phyloP scores from a whole-genome alignment of 73 alveolate species.

The Durusdinium trenchii region DNA sequence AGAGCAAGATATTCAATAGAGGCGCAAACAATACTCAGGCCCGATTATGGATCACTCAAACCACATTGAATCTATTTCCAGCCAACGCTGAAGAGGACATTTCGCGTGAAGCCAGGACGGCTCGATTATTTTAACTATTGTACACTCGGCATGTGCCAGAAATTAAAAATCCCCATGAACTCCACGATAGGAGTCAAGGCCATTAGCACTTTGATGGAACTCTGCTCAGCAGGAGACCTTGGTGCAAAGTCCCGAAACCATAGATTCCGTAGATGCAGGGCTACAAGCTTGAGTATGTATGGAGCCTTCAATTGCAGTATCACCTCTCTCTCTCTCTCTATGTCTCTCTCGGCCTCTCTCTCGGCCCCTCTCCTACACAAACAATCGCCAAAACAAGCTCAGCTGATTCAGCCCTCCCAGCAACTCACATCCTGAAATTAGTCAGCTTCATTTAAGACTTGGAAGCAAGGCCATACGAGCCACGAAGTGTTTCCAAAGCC shows the following conservation, averaged over 20 bases:
- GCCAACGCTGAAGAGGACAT: no score
- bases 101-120: no score
- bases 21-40: no score
- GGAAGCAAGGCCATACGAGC: slow-evolving; percentile 69
- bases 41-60: no score
- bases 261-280: background rate
- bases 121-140: no score
- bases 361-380: background rate
- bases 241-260: background rate
- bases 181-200: no score
- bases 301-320: background rate
- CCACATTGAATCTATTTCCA: no score
- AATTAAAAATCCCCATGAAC: no score
- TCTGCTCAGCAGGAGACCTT: slow-evolving; percentile 89
- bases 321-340: background rate
- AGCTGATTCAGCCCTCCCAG: no score
- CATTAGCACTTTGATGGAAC: no score
- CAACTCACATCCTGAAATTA: background rate
- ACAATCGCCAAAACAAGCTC: background rate
- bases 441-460: background rate
- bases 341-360: background rate
- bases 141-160: no score
- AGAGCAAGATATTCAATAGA: no score
- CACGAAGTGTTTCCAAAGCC: slow-evolving; percentile 92
- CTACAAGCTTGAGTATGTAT: background rate